Evolutionary conservation across 192 early-diverging fungal species (phyloP), one percentile per base, ranked within the genome.

Genomic region (Oehlia diaphana): DNA sequence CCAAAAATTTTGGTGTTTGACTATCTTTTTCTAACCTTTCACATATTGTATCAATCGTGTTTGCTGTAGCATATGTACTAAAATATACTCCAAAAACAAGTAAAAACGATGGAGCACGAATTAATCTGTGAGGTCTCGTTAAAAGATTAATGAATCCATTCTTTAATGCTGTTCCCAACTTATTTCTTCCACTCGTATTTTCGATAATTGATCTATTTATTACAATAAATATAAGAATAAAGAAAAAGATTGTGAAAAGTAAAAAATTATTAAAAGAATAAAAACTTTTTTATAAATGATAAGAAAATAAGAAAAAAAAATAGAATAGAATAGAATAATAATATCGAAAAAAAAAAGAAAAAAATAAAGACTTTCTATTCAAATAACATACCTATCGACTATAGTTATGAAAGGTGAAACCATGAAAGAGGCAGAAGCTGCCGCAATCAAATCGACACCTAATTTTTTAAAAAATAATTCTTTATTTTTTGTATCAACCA

Each of bases 351-450:
- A 21, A 39, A 21, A 21, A 3, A 42, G 2, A 42, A 70, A 28
- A 39, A n/a, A 26, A 39, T n/a, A 73, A 47, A 35, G 37, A 76
- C 4, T 78, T 31, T 31, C 19, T 0, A 9, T 14, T 4, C 14
- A 61, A 3, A 33, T 42, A 67, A 42, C 72, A 28, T 84, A 87
- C 86, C 86, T 81, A 70, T 87, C 86, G 33, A 87, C 82, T 68
- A 87, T 79, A 58, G 86, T 53, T 50, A 87, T 87, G 72, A 87
- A 84, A 2, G 86, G 86, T 3, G 85, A 62, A 9, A 87, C 85
- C 31, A 31, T 28, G 62, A 28, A 39, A 82, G 74, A 5, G 86
- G 86, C 81, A 9, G 80, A 28, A 8, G 64, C 49, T 28, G 86
- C 86, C 6, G 85, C 79, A 62, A 66, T 26, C 2, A 84, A 19